phyloP scores from a whole-genome alignment of 2,329 filamentous ascomycete genomes.

The Phialophora chinensis region DNA sequence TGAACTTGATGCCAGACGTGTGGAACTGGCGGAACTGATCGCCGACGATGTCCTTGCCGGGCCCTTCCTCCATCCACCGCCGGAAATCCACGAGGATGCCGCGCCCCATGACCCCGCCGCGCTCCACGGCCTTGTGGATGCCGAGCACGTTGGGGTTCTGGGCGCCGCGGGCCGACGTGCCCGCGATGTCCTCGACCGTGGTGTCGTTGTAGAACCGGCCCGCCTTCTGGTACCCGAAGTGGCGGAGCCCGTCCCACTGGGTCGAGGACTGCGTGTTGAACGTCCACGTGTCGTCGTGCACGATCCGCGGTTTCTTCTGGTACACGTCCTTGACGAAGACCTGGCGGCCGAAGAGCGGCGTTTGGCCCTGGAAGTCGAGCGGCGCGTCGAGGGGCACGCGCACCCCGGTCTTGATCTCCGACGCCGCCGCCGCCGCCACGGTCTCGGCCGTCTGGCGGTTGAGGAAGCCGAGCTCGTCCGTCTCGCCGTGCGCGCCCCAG shows the following conservation, averaged over 20 bases:
- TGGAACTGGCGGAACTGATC: slow-evolving; percentile 45
- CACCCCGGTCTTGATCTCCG: slow-evolving; percentile 52
- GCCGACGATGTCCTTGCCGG: slow-evolving; percentile 32
- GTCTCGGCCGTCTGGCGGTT: slow-evolving; percentile 60
- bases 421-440: slow-evolving; percentile 49
- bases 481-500: slow-evolving; percentile 61
- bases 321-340: slow-evolving; percentile 43
- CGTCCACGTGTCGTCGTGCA: slow-evolving; percentile 41
- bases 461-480: slow-evolving; percentile 61
- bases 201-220: slow-evolving; percentile 39
- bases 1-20: slow-evolving; percentile 43
- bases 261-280: slow-evolving; percentile 41
- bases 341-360: slow-evolving; percentile 46
- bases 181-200: slow-evolving; percentile 40
- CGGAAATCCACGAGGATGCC: slow-evolving; percentile 57
- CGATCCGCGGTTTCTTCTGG: slow-evolving; percentile 40
- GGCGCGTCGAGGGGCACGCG: slow-evolving; percentile 44
- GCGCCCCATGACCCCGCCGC: slow-evolving; percentile 52
- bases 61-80: slow-evolving; percentile 49
- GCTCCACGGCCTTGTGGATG: slow-evolving; percentile 45
- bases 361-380: slow-evolving; percentile 46
- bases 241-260: slow-evolving; percentile 41
- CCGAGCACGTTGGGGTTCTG: slow-evolving; percentile 37
- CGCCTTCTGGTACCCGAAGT: slow-evolving; percentile 39
- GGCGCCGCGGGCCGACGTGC: slow-evolving; percentile 24